These are phyloP conservation scores for Aspergillus indologenus DNA, from an alignment of 495 filamentous ascomycete species.

Conservation along the genomic window DNA sequence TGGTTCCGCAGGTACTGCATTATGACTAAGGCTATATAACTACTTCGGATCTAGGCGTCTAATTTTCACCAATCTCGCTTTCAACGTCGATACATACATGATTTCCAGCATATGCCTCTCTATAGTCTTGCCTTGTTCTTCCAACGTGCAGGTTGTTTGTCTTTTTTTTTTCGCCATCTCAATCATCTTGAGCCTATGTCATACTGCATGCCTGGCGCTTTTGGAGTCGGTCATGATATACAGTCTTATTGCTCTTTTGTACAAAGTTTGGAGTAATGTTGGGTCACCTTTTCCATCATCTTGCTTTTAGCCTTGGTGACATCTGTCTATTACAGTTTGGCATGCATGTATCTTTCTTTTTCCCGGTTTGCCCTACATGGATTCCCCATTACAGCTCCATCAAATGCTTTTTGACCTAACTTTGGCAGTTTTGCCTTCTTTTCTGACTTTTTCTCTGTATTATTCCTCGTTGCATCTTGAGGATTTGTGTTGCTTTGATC, in stretches of 20 bases:
- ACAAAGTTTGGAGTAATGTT: constrained; percentile 16
- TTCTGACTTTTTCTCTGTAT: constrained; percentile 7
- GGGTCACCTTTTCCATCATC: background rate
- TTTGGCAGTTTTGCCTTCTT: constrained; percentile 4
- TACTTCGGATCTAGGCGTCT: constrained; percentile 2
- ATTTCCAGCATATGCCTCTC: constrained; percentile 1
- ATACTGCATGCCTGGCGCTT: constrained; percentile 27
- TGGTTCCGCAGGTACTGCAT: constrained; percentile 21
- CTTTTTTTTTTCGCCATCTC: constrained; percentile 4
- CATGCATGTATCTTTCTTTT: constrained; percentile 17
- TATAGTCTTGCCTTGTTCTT: constrained; percentile 3
- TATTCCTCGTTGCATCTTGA: background rate
- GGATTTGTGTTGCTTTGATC: background rate
- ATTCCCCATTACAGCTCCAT: constrained; percentile 17
- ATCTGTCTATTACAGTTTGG: constrained; percentile 15
- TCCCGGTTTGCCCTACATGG: constrained; percentile 7
- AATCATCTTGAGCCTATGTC: constrained; percentile 4
- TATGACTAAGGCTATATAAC: constrained; percentile 10
- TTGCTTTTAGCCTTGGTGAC: constrained; percentile 3
- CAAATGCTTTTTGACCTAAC: constrained; percentile 8
- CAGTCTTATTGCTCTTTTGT: constrained; percentile 15
- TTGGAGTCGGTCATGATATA: constrained; percentile 23
- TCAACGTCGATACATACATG: background rate
- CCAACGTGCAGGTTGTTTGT: background rate
- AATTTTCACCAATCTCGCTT: background rate